Percentiles rank a stretch among this genome's conserved stretches.
Conservation (phyloP, 129 eudicot genomes). For the Tagetes erecta region DNA sequence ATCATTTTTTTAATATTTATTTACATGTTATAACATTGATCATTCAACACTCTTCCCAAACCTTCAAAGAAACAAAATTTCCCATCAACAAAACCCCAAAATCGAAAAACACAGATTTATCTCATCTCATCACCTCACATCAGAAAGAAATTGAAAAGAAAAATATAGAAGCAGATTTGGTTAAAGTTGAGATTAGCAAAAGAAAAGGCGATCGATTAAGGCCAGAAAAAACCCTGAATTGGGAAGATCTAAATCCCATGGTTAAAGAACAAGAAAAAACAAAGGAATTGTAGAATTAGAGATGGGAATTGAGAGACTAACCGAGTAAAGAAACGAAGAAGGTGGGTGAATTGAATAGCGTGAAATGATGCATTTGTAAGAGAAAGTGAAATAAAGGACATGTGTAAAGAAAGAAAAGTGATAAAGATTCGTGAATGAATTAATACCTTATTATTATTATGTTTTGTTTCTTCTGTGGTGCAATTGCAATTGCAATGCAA, state of each 20-base stretch:
- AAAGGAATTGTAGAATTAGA: conserved; percentile 1
- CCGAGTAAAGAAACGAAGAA: conserved; percentile 17
- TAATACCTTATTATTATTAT: conserved; percentile 15
- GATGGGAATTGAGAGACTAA: conserved; percentile 24
- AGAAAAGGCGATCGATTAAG: background rate
- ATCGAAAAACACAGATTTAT: conserved; percentile 4
- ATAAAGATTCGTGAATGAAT: conserved; percentile 3
- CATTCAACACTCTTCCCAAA: conserved; percentile 11
- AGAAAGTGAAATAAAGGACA: background rate
- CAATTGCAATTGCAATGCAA: too few species aligned
- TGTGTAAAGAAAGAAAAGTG: conserved; percentile 29
- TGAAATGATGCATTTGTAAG: too few species aligned
- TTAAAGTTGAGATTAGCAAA: conserved; percentile 1
- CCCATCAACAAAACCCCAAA: conserved; percentile 14
- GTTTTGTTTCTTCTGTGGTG: too few species aligned
- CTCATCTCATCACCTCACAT: background rate
- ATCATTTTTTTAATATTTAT: background rate
- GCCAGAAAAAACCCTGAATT: conserved; percentile 12
- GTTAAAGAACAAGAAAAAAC: background rate
- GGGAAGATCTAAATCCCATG: conserved; percentile 20
- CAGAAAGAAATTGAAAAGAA: background rate
- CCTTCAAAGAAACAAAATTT: conserved; percentile 9
- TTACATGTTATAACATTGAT: background rate
- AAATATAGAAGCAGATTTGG: background rate
- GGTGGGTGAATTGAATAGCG: conserved; percentile 14